Evolutionary conservation across 345 rosid genomes (phyloP), one percentile per base, ranked within the genome.

Genomic region (Gossypium anomalum): DNA sequence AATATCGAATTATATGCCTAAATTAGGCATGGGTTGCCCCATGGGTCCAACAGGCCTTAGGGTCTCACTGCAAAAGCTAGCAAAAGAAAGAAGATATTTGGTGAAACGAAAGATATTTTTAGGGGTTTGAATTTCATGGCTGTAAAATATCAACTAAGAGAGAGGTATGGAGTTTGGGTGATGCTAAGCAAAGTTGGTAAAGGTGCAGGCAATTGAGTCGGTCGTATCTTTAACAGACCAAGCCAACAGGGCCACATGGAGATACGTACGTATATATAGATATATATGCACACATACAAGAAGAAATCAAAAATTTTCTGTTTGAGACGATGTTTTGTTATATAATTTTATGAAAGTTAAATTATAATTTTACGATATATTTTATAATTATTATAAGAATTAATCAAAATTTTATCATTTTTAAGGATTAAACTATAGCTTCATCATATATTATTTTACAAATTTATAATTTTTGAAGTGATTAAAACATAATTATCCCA

Each of bases 151-250:
- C 13, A n/a, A n/a, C 3, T 7, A 61, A 38, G 48, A n/a, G 13
- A 9, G 47, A 16, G 67, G 48, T 17, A 62, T 34, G 45, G 69
- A 16, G 14, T 19, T 48, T 48, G 56, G 59, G 16, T 49, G 51
- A 68, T 48, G 13, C 19, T 45, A 16, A 16, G 52, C 17, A 16
- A 65, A 14, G 10, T 7, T 66, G 53, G 61, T 22, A 67, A 27
- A 22, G 72, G 72, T 27, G 17, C 19, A 49, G 44, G 15, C 45
- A 34, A 51, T 43, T 29, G 66, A 78, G 78, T 79, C 1, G 81
- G 83, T 7, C 2, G 61, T 67, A 69, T 47, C 80, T 77, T 78
- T 77, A 77, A 71, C 79, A 62, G 79, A 60, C 78, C 79, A 77
- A 29, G 71, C 62, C 73, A 58, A 44, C 43, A 0, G 2, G 22